Conservation (phyloP, 306 rosid genomes). For the Vigna trinervia region DNA sequence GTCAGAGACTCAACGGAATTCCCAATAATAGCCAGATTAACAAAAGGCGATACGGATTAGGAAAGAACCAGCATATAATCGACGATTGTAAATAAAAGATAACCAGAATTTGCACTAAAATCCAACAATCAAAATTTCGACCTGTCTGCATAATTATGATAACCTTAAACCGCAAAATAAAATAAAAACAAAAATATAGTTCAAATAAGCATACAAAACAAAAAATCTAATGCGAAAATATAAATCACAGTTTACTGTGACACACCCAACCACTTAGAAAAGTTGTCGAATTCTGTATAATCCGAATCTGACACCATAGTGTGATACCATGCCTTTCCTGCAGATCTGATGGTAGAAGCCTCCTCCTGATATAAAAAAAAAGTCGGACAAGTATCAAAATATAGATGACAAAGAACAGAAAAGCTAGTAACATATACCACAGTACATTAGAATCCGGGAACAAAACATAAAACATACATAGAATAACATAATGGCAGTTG, state of each 20-base stretch:
- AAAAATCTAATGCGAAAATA: slow-evolving; percentile 36
- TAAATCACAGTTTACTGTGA: slow-evolving; percentile 61
- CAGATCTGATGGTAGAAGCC: slow-evolving; percentile 69
- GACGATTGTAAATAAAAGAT: neutral
- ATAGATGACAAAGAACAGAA: neutral
- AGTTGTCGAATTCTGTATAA: slow-evolving; percentile 80
- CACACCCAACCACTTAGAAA: slow-evolving; percentile 84
- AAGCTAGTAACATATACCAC: neutral
- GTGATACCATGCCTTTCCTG: slow-evolving; percentile 85
- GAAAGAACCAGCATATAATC: too few species aligned
- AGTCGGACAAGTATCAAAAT: neutral
- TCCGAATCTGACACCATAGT: slow-evolving; percentile 92
- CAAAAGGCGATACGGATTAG: neutral
- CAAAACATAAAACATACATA: neutral
- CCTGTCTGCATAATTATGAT: slow-evolving; percentile 30
- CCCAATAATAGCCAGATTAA: neutral
- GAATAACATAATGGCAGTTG: too few species aligned
- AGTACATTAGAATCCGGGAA: neutral
- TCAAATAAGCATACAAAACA: slow-evolving; percentile 32
- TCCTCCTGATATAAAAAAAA: slow-evolving; percentile 61
- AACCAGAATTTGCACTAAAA: slow-evolving; percentile 14
- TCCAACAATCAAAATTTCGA: slow-evolving; percentile 34
- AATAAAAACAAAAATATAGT: slow-evolving; percentile 19
- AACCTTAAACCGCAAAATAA: slow-evolving; percentile 14
- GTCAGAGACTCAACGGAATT: too few species aligned